Base-by-base conservation (phyloP, 129 eudicot genomes). In the Centaurea solstitialis region DNA sequence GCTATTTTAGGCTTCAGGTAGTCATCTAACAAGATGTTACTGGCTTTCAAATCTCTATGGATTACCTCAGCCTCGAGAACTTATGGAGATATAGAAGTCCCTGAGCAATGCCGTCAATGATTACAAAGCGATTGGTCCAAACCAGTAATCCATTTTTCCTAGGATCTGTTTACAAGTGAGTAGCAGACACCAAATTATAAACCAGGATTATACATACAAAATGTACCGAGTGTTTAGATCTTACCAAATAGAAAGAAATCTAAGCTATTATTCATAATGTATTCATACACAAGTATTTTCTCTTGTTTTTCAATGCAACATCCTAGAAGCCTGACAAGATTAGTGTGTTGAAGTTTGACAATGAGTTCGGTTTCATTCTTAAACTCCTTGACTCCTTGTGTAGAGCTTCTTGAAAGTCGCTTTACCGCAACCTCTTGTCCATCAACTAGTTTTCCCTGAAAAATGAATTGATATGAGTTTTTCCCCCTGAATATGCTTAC, bases 341-440 rank as follows among this genome's bases (percentile, higher is more conserved):
- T 85, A 39, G 50, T 76, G 79, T 85, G 85, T 68, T 85, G 85
- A 20, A 85, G 82, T 37, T 85, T 85, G 59, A 85, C 76, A 43
- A 85, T 85, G 23, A 85, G 79, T 23, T 62, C 41, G 3, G 78
- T 67, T 73, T 85, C 85, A 70, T 77, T 85, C 26, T 85, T 75
- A 73, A 85, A 85, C 75, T 85, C 85, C 35, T 15, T 20, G 9
- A 66, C 2, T 74, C 78, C 68, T 74, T 74, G 78, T 8, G 7
- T 9, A 24, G 78, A 74, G 78, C 24, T 47, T 13, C 0, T 50
- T 26, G 68, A 74, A 47, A 74, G 78, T 9, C 68, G 26, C 1
- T 74, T 47, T 3, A 47, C 77, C 0, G 77, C 67, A 0, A 47
- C 15, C 26, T 74, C 77, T 74, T 47, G 78, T 0, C 78, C 43